Conservation (phyloP, 768 basidiomycete genomes). For the Boletus sp. region DNA sequence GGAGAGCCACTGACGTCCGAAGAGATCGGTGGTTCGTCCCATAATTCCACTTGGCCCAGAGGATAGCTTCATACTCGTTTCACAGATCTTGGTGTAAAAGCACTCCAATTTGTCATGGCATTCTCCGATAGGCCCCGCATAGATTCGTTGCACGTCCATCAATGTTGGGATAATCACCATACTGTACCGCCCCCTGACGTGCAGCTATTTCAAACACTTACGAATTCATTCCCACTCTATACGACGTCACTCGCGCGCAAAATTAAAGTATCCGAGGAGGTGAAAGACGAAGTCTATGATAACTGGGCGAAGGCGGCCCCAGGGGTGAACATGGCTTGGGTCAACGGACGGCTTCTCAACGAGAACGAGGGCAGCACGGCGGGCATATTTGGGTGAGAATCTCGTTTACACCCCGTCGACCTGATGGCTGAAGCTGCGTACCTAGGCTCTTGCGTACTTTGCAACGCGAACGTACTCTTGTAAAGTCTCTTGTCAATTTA, state of each 20-base stretch:
- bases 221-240: constrained; percentile 90
- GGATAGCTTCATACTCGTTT: background rate
- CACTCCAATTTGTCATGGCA: constrained; percentile 69
- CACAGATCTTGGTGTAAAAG: constrained; percentile 66
- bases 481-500: constrained; percentile 56
- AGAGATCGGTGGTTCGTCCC: constrained; percentile 52
- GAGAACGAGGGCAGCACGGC: constrained; percentile 63
- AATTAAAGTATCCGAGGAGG: constrained; percentile 47
- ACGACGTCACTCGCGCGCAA: constrained; percentile 71
- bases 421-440: constrained; percentile 3
- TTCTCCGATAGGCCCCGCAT: constrained; percentile 51
- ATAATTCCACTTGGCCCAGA: background rate
- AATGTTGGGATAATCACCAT: constrained; percentile 19
- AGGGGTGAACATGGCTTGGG: constrained; percentile 64
- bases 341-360: constrained; percentile 70
- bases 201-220: constrained; percentile 54
- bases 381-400: constrained; percentile 49
- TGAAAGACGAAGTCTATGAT: constrained; percentile 53
- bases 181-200: constrained; percentile 13
- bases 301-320: constrained; percentile 54
- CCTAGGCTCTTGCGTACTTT: constrained; percentile 64
- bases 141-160: constrained; percentile 19
- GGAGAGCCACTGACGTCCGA: constrained; percentile 47
- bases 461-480: constrained; percentile 65
- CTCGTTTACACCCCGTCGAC: background rate